Evolutionary conservation across 164 flowering plant species (phyloP), one percentile per base, ranked within the genome.

Genomic region (Dillenia suffruticosa): DNA sequence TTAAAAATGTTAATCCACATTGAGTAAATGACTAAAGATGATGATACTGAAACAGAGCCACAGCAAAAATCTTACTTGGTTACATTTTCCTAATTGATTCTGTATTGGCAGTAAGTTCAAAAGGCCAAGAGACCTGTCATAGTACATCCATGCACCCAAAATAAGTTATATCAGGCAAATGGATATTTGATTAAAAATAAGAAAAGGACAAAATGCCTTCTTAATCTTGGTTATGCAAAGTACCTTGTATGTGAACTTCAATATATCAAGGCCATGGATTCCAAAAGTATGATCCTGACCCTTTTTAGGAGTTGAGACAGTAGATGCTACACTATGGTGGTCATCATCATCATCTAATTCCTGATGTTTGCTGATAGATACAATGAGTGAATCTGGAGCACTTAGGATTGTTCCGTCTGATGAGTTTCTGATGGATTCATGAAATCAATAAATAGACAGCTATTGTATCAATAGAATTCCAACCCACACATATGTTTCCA

Each of bases 391-490:
- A 80, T 92, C 96, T 5, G 96, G 92, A 16, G 90, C 71, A 73
- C 82, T 83, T 54, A 92, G 57, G 59, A 92, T 80, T 75, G 70
- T 80, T 62, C 82, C 75, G 85, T 90, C 97, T 65, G 96, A 84
- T 63, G 99, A 95, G 62, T 92, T 88, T 69, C 88, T 77, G 55
- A 95, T 87, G 50, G 99, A 95, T 66, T 95, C 97, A 97, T 92
- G 84, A 14, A 68, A 45, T 24, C 46, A 70, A 65, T 8, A 74
- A 60, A 16, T 9, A 52, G 61, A 56, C 43, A 54, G 53, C n/a
- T 17, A 15, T 44, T 61, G 55, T 44, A 10, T 40, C 7, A 6
- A 4, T 32, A 4, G 40, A 32, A 32, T 32, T 32, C 40, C 40
- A 32, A 32, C 40, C 40, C 40, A 4, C 40, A 32, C 7, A 5